These are phyloP conservation scores for Colletotrichum limetticola DNA, from an alignment of 2,329 filamentous ascomycete species.

Conservation along the genomic window DNA sequence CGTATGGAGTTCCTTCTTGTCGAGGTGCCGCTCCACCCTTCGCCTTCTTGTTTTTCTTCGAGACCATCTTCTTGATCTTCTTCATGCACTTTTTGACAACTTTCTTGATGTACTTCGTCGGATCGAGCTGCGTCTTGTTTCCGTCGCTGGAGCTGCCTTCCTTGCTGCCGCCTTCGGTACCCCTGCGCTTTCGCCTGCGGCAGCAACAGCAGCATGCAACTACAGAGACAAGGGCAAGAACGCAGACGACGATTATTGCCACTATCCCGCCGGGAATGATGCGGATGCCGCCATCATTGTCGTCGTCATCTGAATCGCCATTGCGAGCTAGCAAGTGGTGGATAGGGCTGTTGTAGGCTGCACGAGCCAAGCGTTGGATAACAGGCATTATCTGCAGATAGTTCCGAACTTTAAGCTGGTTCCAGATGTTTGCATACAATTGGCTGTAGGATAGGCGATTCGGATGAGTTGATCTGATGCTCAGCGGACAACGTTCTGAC, in stretches of 20 bases:
- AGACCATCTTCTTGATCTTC: slow-evolving; percentile 29
- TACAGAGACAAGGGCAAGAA: background rate
- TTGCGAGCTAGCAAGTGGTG: background rate
- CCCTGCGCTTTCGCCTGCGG: slow-evolving; percentile 6
- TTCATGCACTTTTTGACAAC: slow-evolving; percentile 18
- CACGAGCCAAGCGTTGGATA: background rate
- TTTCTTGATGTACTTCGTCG: slow-evolving; percentile 19
- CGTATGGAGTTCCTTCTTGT: background rate
- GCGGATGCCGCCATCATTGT: background rate
- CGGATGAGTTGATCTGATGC: background rate
- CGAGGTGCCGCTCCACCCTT: background rate
- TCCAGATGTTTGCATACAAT: background rate
- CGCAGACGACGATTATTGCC: slow-evolving; percentile 17
- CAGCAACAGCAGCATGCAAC: slow-evolving; percentile 19
- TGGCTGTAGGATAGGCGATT: background rate
- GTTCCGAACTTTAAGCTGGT: background rate
- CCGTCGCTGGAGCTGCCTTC: background rate
- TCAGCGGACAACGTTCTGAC: background rate
- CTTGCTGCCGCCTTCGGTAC: background rate
- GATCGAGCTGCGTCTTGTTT: slow-evolving; percentile 1
- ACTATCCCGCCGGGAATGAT: background rate
- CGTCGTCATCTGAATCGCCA: slow-evolving; percentile 5
- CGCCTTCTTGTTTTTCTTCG: slow-evolving; percentile 18
- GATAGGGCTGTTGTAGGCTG: background rate
- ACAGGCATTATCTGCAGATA: background rate